These are phyloP conservation scores for Glonium stellatum DNA, from an alignment of 495 filamentous ascomycete species.

Conservation along the genomic window DNA sequence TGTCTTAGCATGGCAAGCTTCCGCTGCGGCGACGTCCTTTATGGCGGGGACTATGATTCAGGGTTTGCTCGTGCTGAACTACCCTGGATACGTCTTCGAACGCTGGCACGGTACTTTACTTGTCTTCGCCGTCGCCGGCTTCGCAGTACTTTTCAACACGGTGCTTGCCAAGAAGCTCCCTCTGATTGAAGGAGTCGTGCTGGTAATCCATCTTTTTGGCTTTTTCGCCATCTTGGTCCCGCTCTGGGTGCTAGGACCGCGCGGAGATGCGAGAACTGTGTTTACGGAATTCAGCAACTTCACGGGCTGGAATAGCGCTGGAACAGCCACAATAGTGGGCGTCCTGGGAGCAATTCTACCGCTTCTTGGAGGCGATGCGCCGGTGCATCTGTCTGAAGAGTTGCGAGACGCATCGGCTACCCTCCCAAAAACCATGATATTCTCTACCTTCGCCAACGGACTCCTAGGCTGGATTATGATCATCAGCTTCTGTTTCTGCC, in stretches of 20 bases:
- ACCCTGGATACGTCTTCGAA: conserved; percentile 8
- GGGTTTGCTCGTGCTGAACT: conserved; percentile 15
- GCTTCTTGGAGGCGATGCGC: conserved; percentile 33
- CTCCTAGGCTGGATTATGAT: conserved; percentile 25
- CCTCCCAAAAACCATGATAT: conserved; percentile 33
- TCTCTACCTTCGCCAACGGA: conserved; percentile 28
- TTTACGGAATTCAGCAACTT: conserved; percentile 42
- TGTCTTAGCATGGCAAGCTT: conserved; percentile 54
- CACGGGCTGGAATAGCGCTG: conserved; percentile 48
- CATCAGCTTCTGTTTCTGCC: conserved; percentile 21
- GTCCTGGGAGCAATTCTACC: conserved; percentile 46
- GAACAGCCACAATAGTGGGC: conserved; percentile 50
- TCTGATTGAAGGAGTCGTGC: conserved; percentile 50
- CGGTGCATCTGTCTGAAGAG: conserved; percentile 36
- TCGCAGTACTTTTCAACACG: conserved; percentile 52
- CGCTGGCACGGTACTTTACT: conserved; percentile 20
- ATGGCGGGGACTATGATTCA: conserved; percentile 47
- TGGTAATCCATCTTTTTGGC: conserved; percentile 55
- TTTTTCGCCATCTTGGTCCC: conserved; percentile 58
- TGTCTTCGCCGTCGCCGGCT: conserved; percentile 37
- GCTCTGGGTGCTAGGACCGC: conserved; percentile 48
- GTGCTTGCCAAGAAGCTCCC: conserved; percentile 48
- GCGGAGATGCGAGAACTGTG: conserved; percentile 41
- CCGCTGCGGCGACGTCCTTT: conserved; percentile 47
- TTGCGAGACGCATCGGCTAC: conserved; percentile 28